These are phyloP conservation scores for bread wheat (Triticum aestivum) DNA, from an alignment of 176 grass and related monocot species.

Conservation along the genomic window DNA sequence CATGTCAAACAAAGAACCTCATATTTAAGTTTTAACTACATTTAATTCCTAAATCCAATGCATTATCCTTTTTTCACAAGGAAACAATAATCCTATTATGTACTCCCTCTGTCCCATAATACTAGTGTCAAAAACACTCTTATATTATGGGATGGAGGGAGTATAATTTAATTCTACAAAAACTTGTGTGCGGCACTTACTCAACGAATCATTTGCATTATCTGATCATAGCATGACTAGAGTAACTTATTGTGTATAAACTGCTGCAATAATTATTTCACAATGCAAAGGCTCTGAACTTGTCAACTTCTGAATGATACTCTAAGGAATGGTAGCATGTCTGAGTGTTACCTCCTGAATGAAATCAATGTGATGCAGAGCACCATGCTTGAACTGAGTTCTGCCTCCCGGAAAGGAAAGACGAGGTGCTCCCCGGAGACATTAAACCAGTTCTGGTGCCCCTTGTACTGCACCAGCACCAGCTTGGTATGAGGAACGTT, in stretches of 20 bases:
- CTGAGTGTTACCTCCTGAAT: conserved; percentile 53
- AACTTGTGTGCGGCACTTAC: neutral
- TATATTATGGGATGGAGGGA: too few relatives aligned
- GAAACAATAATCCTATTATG: neutral
- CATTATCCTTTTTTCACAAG: neutral
- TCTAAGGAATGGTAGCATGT: neutral
- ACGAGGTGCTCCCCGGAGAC: conserved; percentile 70
- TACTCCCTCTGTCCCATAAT: too few relatives aligned
- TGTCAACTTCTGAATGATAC: neutral
- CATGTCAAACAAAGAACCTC: neutral
- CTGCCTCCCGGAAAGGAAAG: conserved; percentile 81
- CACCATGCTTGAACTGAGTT: conserved; percentile 87
- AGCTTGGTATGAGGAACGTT: conserved; percentile 90
- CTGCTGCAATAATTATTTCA: neutral
- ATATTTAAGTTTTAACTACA: neutral
- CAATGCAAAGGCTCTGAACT: neutral
- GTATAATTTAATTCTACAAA: neutral
- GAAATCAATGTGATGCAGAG: conserved; percentile 78
- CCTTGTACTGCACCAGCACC: conserved; percentile 16
- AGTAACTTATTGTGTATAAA: neutral
- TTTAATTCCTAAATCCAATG: neutral
- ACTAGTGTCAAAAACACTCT: too few relatives aligned
- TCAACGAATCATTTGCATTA: neutral
- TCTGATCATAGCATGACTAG: neutral
- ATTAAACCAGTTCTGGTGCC: conserved; percentile 83